Evolutionary conservation across 2,329 filamentous ascomycete genomes (phyloP).

Genomic region (Chrysosporium queenslandicum): DNA sequence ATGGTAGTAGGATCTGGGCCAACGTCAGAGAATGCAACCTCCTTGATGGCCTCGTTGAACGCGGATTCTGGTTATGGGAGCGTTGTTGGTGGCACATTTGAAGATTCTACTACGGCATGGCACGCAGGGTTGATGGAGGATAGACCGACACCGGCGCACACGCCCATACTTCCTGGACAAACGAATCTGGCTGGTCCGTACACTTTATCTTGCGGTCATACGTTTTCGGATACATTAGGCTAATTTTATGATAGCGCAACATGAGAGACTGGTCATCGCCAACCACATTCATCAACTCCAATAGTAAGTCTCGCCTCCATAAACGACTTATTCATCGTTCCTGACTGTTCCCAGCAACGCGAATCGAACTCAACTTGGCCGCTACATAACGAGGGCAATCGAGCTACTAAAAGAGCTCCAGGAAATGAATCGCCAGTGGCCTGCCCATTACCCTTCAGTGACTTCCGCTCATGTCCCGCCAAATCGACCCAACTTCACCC

Average conservation of each 20-base stretch:
- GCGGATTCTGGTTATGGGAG: conserved; percentile 89
- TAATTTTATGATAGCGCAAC: conserved; percentile 38
- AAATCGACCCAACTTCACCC: conserved; percentile 30
- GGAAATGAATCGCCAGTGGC: conserved; percentile 84
- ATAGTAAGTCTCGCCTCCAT: conserved; percentile 45
- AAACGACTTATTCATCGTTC: conserved; percentile 11
- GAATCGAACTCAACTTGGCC: conserved; percentile 75
- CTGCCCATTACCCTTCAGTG: conserved; percentile 78
- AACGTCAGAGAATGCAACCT: conserved; percentile 69
- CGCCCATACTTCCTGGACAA: conserved; percentile 42
- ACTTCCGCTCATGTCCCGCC: conserved; percentile 23
- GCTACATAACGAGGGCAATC: conserved; percentile 76
- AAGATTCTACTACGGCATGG: conserved; percentile 40
- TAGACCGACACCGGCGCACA: conserved; percentile 47
- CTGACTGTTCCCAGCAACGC: conserved; percentile 51
- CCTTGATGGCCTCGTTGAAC: conserved; percentile 71
- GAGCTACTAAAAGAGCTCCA: conserved; percentile 75
- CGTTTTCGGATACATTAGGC: neutral
- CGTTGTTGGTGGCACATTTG: conserved; percentile 47
- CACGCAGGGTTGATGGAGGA: conserved; percentile 49
- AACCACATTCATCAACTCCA: conserved; percentile 85
- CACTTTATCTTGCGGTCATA: neutral
- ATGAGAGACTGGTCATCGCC: conserved; percentile 59
- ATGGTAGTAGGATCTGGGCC: conserved; percentile 81
- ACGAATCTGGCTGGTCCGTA: conserved; percentile 36